Evolutionary conservation across 2,329 filamentous ascomycete species (phyloP).

Genomic region (Hysterium pulicare): DNA sequence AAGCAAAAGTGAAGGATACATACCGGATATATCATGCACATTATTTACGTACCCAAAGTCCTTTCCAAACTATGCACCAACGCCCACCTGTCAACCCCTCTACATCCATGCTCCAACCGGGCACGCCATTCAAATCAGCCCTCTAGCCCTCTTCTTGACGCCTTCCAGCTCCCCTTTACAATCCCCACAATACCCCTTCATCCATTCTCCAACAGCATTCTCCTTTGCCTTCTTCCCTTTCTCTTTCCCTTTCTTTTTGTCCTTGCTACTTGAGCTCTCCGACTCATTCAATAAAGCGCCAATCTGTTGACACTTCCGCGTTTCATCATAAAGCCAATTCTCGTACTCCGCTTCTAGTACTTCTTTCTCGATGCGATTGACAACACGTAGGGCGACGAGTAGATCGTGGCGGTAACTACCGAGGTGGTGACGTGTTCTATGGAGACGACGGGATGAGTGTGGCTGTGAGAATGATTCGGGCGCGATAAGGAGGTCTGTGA

Average conservation of each 20-base stretch:
- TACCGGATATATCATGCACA: no score
- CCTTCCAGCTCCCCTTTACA: slow-evolving; percentile 46
- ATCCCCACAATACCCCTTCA: slow-evolving; percentile 61
- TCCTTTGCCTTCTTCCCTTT: slow-evolving; percentile 28
- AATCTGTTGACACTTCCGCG: slow-evolving; percentile 66
- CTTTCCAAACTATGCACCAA: no score
- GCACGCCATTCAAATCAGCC: no score
- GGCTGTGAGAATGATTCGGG: slow-evolving; percentile 3
- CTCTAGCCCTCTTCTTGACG: slow-evolving; percentile 3
- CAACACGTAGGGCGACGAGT: slow-evolving; percentile 81
- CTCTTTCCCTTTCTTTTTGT: slow-evolving; percentile 17
- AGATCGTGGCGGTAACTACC: slow-evolving; percentile 85
- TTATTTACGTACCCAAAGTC: no score
- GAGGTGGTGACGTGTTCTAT: slow-evolving; percentile 76
- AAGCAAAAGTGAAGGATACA: no score
- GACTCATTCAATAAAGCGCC: slow-evolving; percentile 43
- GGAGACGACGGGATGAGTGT: slow-evolving; percentile 55
- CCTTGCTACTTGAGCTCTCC: slow-evolving; percentile 13
- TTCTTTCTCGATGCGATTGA: slow-evolving; percentile 85
- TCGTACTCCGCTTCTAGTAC: slow-evolving; percentile 88
- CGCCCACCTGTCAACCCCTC: no score
- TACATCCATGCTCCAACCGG: no score
- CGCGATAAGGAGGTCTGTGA: slow-evolving; percentile 29
- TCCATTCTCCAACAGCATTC: slow-evolving; percentile 44
- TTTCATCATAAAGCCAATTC: slow-evolving; percentile 83